Evolutionary conservation across 1,284 basidiomycete genomes (phyloP), one percentile per base, ranked within the genome.

Genomic region (Ganoderma multipileum): DNA sequence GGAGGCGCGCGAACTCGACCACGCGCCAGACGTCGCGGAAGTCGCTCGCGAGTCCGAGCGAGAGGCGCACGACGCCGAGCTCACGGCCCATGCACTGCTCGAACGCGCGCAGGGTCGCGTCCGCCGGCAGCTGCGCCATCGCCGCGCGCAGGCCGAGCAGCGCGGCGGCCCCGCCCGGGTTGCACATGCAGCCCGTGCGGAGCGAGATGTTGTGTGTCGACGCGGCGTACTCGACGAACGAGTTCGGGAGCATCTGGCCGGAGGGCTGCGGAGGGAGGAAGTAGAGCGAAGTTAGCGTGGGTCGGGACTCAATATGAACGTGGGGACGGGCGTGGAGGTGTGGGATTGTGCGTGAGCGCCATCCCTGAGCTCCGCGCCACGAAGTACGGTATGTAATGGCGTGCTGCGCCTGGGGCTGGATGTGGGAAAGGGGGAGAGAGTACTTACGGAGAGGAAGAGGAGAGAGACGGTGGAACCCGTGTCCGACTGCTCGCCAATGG

Each of bases 121-220:
- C 89, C 1, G 83, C 80, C 68, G 85, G 87, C 0, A 93, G 82
- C 18, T 78, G 79, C n/a, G 82, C 80, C 91, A 94, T 94, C 68
- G 89, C 84, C n/a, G 85, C 83, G 68, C 88, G 81, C 41, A 94
- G 85, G 0, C 89, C 90, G 3, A 94, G 84, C 6, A 93, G 81
- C 2, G 89, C 86, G 0, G 91, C 89, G 0, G 92, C 91, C 14
- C 89, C 93, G 8, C 93, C 93, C 5, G 93, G 91, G 71, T 95
- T 95, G 76, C 94, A 95, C 86, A 95, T 91, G 76, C 93, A 95
- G 0, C 93, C 93, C 1, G 93, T 93, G 54, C 93, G 87, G 20
- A 95, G 80, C 14, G 92, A 92, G 69, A 95, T 89, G 65, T 84
- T 86, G 65, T 86, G 83, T 64, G 80, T 82, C 8, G 91, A 85